phyloP scores from a whole-genome alignment of 768 basidiomycete genomes.

The Lactifluus echinatus region DNA sequence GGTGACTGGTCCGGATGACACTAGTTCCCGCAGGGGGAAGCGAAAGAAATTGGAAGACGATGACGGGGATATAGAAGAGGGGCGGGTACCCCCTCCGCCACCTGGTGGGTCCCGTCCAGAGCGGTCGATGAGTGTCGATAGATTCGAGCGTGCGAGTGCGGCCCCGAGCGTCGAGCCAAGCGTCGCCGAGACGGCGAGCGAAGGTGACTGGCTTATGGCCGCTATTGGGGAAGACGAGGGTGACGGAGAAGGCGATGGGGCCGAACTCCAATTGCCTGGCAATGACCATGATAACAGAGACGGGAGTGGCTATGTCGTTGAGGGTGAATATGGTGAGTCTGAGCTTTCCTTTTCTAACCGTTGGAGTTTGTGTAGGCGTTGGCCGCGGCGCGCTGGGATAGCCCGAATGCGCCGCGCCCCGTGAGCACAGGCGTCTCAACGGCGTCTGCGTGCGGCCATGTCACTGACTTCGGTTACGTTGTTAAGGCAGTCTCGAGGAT shows the following conservation, averaged over 20 bases:
- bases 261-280: constrained; percentile 16
- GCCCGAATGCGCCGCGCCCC: constrained; percentile 18
- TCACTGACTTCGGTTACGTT: constrained; percentile 53
- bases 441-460: constrained; percentile 35
- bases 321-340: constrained; percentile 28
- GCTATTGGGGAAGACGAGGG: constrained; percentile 70
- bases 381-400: constrained; percentile 26
- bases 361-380: constrained; percentile 25
- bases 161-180: constrained; percentile 70
- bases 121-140: constrained; percentile 42
- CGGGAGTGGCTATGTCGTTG: constrained; percentile 1
- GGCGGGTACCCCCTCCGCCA: constrained; percentile 57
- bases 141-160: constrained; percentile 48
- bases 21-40: constrained; percentile 60
- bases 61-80: constrained; percentile 71
- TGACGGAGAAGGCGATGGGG: constrained; percentile 33
- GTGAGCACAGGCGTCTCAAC: constrained; percentile 16
- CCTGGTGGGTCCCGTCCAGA: constrained; percentile 33
- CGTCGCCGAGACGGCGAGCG: constrained; percentile 51
- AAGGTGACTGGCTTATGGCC: constrained; percentile 85
- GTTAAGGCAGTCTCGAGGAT: constrained; percentile 39
- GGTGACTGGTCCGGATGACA: constrained; percentile 40
- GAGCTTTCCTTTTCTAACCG: constrained; percentile 14
- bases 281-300: constrained; percentile 10
- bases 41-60: constrained; percentile 87